phyloP scores from a whole-genome alignment of 768 basidiomycete genomes.

The Mycena sanguinolenta region DNA sequence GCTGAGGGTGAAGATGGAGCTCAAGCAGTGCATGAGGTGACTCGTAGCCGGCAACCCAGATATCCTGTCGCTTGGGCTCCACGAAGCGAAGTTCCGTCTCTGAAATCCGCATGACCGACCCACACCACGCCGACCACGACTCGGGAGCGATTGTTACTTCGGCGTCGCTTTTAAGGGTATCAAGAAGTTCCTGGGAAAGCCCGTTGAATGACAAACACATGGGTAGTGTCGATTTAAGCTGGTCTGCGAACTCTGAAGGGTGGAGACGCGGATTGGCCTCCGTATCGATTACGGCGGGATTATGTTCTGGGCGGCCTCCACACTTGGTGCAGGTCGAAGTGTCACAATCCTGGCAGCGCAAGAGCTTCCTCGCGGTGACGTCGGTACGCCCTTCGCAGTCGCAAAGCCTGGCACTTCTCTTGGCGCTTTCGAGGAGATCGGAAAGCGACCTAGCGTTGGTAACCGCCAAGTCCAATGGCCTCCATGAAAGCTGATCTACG shows the following conservation, averaged over 20 bases:
- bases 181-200: conserved; percentile 65
- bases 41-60: conserved; percentile 87
- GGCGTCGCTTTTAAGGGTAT: conserved; percentile 58
- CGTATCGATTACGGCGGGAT: conserved; percentile 69
- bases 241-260: conserved; percentile 81
- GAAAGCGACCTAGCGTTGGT: conserved; percentile 61
- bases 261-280: conserved; percentile 68
- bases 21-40: conserved; percentile 80
- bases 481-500: conserved; percentile 74
- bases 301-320: conserved; percentile 93
- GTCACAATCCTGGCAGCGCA: conserved; percentile 82
- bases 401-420: conserved; percentile 83
- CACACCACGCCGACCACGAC: conserved; percentile 78
- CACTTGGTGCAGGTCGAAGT: conserved; percentile 87
- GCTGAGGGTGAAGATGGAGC: conserved; percentile 79
- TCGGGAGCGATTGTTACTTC: conserved; percentile 60
- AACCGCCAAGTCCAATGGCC: conserved; percentile 78
- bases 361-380: conserved; percentile 76
- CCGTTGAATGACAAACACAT: conserved; percentile 81
- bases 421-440: conserved; percentile 73
- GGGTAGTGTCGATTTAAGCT: conserved; percentile 84
- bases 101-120: conserved; percentile 72
- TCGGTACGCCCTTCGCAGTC: conserved; percentile 90
- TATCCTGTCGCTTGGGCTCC: conserved; percentile 88
- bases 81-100: conserved; percentile 83